Percentiles rank a stretch among this genome's conserved stretches.
phyloP scores from a whole-genome alignment of 768 basidiomycete genomes.

The Panaeolus papilionaceus region DNA sequence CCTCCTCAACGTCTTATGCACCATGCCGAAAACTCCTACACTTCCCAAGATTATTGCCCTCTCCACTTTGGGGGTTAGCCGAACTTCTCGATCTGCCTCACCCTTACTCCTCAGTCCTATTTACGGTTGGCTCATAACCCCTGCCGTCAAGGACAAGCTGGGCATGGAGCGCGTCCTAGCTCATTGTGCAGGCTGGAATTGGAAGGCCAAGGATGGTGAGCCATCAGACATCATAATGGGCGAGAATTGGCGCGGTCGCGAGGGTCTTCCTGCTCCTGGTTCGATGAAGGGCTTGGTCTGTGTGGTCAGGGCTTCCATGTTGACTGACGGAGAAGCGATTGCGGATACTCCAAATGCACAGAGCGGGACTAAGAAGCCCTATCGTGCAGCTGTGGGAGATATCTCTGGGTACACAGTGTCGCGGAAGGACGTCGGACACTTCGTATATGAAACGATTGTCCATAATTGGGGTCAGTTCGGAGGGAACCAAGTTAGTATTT shows the following conservation, averaged over 20 bases:
- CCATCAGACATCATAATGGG: slow-evolving; percentile 47
- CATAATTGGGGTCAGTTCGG: slow-evolving; percentile 60
- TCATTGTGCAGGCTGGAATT: slow-evolving; percentile 54
- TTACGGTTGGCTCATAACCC: slow-evolving; percentile 49
- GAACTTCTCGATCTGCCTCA: slow-evolving; percentile 45
- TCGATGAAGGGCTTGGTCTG: slow-evolving; percentile 46
- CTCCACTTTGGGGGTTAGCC: slow-evolving; percentile 57
- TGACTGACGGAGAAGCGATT: slow-evolving; percentile 58
- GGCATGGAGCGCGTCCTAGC: slow-evolving; percentile 58
- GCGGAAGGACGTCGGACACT: slow-evolving; percentile 69
- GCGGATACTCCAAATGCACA: slow-evolving; percentile 37
- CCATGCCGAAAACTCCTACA: slow-evolving; percentile 46
- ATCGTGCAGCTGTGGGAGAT: slow-evolving; percentile 45
- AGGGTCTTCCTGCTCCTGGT: slow-evolving; percentile 50
- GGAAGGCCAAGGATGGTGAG: slow-evolving; percentile 48
- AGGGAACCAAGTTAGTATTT: slow-evolving; percentile 57
- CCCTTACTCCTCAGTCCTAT: slow-evolving; percentile 53
- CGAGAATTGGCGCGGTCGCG: slow-evolving; percentile 43
- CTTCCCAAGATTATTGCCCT: slow-evolving; percentile 54
- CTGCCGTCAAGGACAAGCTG: slow-evolving; percentile 65
- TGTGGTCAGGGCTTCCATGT: slow-evolving; percentile 57
- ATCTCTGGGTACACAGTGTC: slow-evolving; percentile 56
- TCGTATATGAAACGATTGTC: slow-evolving; percentile 54
- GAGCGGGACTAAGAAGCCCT: slow-evolving; percentile 41
- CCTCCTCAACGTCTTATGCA: slow-evolving; percentile 60